These are phyloP conservation scores for Leishmania tropica DNA, from an alignment of 208 protist genomes.

Conservation along the genomic window DNA sequence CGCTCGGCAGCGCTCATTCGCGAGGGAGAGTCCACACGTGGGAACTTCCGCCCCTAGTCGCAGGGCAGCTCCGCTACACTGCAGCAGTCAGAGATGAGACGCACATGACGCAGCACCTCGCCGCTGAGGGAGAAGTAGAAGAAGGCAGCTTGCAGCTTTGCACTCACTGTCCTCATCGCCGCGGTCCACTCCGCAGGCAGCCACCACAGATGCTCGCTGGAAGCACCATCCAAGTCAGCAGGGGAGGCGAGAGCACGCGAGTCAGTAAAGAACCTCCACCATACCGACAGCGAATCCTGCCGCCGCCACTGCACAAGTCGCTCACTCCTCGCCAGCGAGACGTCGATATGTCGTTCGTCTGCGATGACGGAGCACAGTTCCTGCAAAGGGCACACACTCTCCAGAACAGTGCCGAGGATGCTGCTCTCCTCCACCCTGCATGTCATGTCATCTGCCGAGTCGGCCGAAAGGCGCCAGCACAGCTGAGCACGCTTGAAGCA, in stretches of 20 bases:
- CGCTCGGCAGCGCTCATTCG: background rate
- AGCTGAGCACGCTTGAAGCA: constrained; percentile 16
- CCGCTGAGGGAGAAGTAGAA: constrained; percentile 23
- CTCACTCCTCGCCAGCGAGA: constrained; percentile 44
- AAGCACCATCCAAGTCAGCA: constrained; percentile 1
- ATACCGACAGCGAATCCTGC: constrained; percentile 19
- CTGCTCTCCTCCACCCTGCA: constrained; percentile 6
- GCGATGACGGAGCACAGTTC: constrained; percentile 46
- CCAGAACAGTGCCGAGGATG: constrained; percentile 9
- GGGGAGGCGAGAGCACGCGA: constrained; percentile 30
- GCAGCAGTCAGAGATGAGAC: constrained; percentile 38
- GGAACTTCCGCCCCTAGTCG: constrained; percentile 5
- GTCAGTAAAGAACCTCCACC: constrained; percentile 52
- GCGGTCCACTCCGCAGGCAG: constrained; percentile 53
- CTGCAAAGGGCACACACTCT: constrained; percentile 35
- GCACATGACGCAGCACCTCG: constrained; percentile 23
- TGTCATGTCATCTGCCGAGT: constrained; percentile 24
- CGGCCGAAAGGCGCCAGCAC: constrained; percentile 25
- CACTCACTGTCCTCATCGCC: constrained; percentile 13
- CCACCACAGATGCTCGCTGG: constrained; percentile 37
- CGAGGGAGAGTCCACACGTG: background rate
- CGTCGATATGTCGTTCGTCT: constrained; percentile 48
- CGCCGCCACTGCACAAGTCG: constrained; percentile 37
- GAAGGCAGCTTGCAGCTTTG: constrained; percentile 15
- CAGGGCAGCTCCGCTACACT: constrained; percentile 26